These are phyloP conservation scores for Penicillium malachiteum DNA, from an alignment of 495 filamentous ascomycete species.

Conservation along the genomic window DNA sequence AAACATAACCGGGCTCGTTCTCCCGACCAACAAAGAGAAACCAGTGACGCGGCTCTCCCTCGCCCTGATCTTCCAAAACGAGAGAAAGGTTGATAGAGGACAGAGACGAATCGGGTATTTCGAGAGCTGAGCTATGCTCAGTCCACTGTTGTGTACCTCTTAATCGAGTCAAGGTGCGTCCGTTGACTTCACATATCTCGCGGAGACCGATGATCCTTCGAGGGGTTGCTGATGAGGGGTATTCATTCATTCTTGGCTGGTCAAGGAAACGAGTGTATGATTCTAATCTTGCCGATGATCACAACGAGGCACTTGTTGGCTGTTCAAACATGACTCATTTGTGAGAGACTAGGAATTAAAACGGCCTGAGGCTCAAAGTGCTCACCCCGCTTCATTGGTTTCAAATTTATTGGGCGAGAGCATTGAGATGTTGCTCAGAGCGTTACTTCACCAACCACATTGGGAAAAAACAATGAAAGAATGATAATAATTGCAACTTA, in stretches of 20 bases:
- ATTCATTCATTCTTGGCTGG: conserved; percentile 2
- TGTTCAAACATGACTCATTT: too few species aligned
- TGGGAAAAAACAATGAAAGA: too few species aligned
- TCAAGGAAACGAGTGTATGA: too few species aligned
- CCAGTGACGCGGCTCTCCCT: conserved; percentile 24
- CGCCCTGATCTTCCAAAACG: conserved; percentile 13
- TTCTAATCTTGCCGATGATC: too few species aligned
- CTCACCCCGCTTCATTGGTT: too few species aligned
- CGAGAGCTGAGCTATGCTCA: background rate
- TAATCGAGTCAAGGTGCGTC: conserved; percentile 8
- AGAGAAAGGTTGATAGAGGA: conserved; percentile 14
- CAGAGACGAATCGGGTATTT: background rate
- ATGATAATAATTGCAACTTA: too few species aligned
- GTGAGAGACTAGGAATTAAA: too few species aligned
- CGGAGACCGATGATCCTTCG: conserved; percentile 13
- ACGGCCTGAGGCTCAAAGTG: too few species aligned
- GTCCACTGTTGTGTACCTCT: conserved; percentile 13
- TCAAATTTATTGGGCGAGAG: too few species aligned
- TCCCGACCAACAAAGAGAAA: conserved; percentile 20
- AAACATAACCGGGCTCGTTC: conserved; percentile 13
- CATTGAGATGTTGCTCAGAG: too few species aligned
- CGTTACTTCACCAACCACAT: too few species aligned
- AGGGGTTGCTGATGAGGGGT: conserved; percentile 4
- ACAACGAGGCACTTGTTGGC: too few species aligned
- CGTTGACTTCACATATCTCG: conserved; percentile 23